Percentiles rank a stretch among this genome's conserved stretches.
Evolutionary conservation across 768 basidiomycete genomes (phyloP).

Genomic region (Galerina marginata): DNA sequence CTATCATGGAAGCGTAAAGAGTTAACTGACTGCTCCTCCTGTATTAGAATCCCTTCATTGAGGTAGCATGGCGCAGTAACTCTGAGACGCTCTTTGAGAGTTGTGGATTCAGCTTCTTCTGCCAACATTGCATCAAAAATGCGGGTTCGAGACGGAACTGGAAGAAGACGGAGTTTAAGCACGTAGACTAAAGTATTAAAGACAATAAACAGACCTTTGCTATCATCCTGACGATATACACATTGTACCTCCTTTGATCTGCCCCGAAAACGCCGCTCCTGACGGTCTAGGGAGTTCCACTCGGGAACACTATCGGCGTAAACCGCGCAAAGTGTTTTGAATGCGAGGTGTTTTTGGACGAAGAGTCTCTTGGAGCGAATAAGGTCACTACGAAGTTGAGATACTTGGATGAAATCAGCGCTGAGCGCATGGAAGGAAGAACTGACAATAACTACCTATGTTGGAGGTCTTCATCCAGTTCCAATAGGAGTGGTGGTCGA

Average conservation of each 20-base stretch:
- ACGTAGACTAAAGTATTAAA: too few relatives aligned
- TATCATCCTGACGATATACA: conserved; percentile 22
- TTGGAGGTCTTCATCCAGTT: conserved; percentile 29
- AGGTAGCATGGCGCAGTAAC: not conserved
- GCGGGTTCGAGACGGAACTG: conserved; percentile 21
- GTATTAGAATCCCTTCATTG: conserved; percentile 17
- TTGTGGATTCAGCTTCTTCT: not conserved
- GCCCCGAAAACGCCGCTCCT: conserved; percentile 2
- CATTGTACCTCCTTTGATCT: conserved; percentile 16
- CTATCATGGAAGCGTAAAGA: not conserved
- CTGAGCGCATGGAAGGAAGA: not conserved
- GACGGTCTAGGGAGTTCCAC: conserved; percentile 20
- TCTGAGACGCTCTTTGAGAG: not conserved
- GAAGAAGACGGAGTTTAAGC: not conserved
- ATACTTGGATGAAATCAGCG: not conserved
- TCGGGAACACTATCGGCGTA: not conserved
- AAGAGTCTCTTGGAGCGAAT: conserved; percentile 10
- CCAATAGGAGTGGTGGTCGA: conserved; percentile 27
- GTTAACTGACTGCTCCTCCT: conserved; percentile 7
- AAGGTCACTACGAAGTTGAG: conserved; percentile 16
- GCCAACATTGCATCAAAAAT: conserved; percentile 19
- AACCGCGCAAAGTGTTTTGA: conserved; percentile 1
- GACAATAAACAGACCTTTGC: conserved; percentile 10
- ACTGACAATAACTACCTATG: conserved; percentile 10
- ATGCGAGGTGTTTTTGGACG: conserved; percentile 10